These are phyloP conservation scores for Ceratocystis eucalypticola DNA, from an alignment of 2,329 filamentous ascomycete genomes.

Conservation along the genomic window DNA sequence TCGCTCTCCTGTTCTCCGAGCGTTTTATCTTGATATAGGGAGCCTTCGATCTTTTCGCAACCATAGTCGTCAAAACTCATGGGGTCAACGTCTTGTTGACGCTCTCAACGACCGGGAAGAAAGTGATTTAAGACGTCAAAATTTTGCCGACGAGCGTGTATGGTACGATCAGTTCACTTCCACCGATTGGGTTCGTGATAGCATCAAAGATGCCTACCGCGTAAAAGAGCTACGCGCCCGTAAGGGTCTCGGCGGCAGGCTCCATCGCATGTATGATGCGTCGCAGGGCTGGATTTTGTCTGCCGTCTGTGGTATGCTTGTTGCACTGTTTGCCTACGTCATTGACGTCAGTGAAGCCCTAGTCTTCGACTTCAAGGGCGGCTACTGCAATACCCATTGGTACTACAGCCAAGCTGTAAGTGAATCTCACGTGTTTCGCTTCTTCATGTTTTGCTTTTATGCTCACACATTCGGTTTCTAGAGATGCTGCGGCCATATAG, in stretches of 20 bases:
- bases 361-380: constrained; percentile 83
- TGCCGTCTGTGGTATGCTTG: constrained; percentile 73
- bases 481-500: constrained; percentile 38
- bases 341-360: constrained; percentile 77
- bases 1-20: not conserved
- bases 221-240: constrained; percentile 69
- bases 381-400: constrained; percentile 64
- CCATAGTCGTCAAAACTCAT: constrained; percentile 46
- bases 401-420: constrained; percentile 55
- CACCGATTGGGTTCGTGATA: constrained; percentile 96
- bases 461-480: constrained; percentile 21
- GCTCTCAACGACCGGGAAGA: constrained; percentile 43
- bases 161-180: constrained; percentile 99
- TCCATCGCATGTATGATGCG: constrained; percentile 66
- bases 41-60: constrained; percentile 32
- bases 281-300: constrained; percentile 91
- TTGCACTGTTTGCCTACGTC: constrained; percentile 73
- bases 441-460: constrained; percentile 13
- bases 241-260: constrained; percentile 71
- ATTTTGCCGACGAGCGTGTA: constrained; percentile 69
- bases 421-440: constrained; percentile 8
- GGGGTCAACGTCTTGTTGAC: constrained; percentile 46
- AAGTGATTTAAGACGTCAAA: constrained; percentile 50
- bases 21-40: not conserved
- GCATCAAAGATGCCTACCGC: constrained; percentile 83